Percentiles rank a stretch among this genome's conserved stretches.
phyloP scores from a whole-genome alignment of 139 green algal genomes.

The Coelastrella sp. region DNA sequence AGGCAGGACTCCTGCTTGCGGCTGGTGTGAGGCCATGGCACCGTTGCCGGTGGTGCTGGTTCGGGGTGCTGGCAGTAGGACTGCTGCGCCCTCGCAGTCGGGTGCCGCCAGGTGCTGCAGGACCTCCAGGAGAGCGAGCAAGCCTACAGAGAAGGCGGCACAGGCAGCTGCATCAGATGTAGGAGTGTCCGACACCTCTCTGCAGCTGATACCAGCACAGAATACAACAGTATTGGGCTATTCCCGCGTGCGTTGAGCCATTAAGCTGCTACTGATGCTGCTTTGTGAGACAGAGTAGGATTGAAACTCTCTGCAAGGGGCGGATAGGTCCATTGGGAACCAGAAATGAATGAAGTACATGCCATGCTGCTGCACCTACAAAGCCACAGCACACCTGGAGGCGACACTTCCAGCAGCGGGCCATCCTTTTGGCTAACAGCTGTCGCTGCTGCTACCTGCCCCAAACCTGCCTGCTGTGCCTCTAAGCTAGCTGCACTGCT shows the following conservation, averaged over 20 bases:
- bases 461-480: constrained; percentile 50
- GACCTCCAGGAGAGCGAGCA: constrained; percentile 62
- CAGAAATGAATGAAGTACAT: no score
- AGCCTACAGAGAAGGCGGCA: constrained; percentile 40
- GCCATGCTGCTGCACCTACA: background rate
- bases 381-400: constrained; percentile 42
- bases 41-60: background rate
- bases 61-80: background rate
- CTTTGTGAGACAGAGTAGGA: background rate
- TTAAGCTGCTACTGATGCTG: background rate
- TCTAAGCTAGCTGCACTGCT: constrained; percentile 52
- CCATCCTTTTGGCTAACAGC: constrained; percentile 37
- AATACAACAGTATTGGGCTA: no score
- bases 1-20: constrained; percentile 50
- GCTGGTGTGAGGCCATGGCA: constrained; percentile 16
- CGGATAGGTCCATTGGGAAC: background rate
- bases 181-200: no score
- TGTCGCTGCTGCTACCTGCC: constrained; percentile 18
- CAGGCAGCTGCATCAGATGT: background rate
- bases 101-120: constrained; percentile 48
- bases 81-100: constrained; percentile 49
- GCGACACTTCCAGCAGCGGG: constrained; percentile 71
- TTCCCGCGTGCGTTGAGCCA: no score
- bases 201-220: no score
- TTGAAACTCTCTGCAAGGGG: background rate